These are phyloP conservation scores for Penicillium tannophilum DNA, from an alignment of 495 filamentous ascomycete genomes.

Conservation along the genomic window DNA sequence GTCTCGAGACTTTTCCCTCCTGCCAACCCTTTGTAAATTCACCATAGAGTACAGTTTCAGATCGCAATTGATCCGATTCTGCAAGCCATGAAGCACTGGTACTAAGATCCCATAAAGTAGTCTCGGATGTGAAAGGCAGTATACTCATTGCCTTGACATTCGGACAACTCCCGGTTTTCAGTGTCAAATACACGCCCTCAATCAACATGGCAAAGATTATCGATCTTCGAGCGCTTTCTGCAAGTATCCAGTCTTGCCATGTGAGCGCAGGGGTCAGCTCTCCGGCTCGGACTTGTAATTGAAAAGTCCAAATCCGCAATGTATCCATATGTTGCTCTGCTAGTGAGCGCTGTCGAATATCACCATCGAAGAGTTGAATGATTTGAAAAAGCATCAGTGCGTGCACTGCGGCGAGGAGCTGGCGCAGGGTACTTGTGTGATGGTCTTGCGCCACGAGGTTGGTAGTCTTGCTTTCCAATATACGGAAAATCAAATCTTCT, in stretches of 20 bases:
- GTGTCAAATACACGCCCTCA: constrained; percentile 7
- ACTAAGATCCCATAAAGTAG: constrained; percentile 4
- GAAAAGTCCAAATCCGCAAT: not conserved
- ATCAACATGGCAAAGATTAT: constrained; percentile 9
- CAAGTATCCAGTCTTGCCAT: constrained; percentile 17
- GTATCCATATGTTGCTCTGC: constrained; percentile 15
- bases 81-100: constrained; percentile 10
- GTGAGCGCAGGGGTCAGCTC: not conserved
- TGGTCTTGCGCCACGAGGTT: constrained; percentile 6
- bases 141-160: constrained; percentile 9
- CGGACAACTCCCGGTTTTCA: constrained; percentile 12
- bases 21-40: constrained; percentile 15
- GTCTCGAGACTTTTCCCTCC: constrained; percentile 6
- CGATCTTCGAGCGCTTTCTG: constrained; percentile 15
- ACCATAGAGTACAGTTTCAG: constrained; percentile 11
- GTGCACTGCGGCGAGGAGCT: constrained; percentile 32
- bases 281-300: constrained; percentile 8
- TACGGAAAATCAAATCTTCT: constrained; percentile 15
- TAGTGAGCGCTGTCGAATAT: constrained; percentile 46
- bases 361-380: constrained; percentile 56
- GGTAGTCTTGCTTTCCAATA: constrained; percentile 11
- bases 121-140: constrained; percentile 9
- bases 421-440: not conserved
- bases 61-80: not conserved
- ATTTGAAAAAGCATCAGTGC: constrained; percentile 53